These are phyloP conservation scores for Mycena sp. DNA, from an alignment of 1,284 basidiomycete species.

Conservation along the genomic window DNA sequence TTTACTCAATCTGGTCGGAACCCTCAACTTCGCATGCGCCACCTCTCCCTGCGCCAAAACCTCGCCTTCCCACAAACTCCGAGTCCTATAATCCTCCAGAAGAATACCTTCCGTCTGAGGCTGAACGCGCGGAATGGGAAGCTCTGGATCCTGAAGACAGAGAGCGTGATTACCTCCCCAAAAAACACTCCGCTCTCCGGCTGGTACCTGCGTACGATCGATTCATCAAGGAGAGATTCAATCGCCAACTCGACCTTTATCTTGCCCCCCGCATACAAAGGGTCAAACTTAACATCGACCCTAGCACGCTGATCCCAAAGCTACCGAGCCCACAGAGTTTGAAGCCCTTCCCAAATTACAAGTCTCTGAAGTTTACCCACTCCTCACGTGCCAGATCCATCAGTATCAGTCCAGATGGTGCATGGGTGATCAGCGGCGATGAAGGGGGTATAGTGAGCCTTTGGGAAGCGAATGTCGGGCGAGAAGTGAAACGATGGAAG, in stretches of 20 bases:
- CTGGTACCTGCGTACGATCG: constrained; percentile 92
- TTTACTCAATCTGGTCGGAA: constrained; percentile 93
- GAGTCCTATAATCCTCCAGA: constrained; percentile 99
- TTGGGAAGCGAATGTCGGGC: constrained; percentile 95
- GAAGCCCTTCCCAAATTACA: constrained; percentile 93
- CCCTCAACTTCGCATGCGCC: constrained; percentile 72
- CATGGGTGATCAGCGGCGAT: constrained; percentile 93
- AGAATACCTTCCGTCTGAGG: constrained; percentile 94
- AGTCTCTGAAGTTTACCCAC: constrained; percentile 80
- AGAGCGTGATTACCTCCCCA: constrained; percentile 89
- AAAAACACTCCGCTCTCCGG: constrained; percentile 88
- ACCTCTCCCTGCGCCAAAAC: constrained; percentile 94
- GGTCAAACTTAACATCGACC: constrained; percentile 90
- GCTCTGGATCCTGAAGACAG: constrained; percentile 90
- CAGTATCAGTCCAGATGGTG: constrained; percentile 88
- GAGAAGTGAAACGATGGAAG: constrained; percentile 91
- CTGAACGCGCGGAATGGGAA: constrained; percentile 89
- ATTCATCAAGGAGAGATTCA: constrained; percentile 95
- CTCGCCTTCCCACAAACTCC: constrained; percentile 87
- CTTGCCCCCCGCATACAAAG: constrained; percentile 93
- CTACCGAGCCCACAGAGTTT: constrained; percentile 94
- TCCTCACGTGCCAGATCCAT: constrained; percentile 80
- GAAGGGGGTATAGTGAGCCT: constrained; percentile 89
- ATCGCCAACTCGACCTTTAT: constrained; percentile 95
- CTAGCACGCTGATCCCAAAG: constrained; percentile 92